A percentile compares a stretch with the other conserved stretches of the same genome.
Conservation (phyloP, 2,329 filamentous ascomycete species). For the Penicillium oxalicum region DNA sequence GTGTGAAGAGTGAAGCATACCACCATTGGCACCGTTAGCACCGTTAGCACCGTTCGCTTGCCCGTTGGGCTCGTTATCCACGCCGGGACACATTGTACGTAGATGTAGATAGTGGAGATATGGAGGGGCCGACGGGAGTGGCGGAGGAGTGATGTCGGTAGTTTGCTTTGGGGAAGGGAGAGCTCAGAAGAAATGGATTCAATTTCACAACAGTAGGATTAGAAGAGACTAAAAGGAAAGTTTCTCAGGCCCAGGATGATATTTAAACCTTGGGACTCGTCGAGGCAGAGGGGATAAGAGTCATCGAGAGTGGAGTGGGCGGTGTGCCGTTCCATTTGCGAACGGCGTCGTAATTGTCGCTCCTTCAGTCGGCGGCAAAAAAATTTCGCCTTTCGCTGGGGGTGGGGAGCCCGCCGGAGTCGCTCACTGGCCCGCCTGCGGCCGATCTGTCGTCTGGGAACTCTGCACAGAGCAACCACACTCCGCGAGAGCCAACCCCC, state of each 20-base stretch:
- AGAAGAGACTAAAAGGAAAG: not conserved
- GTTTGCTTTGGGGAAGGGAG: not conserved
- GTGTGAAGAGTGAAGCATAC: slow-evolving; percentile 5
- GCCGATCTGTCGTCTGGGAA: not conserved
- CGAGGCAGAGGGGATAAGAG: slow-evolving; percentile 24
- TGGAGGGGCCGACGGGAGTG: slow-evolving; percentile 4
- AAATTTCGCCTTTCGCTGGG: slow-evolving; percentile 15
- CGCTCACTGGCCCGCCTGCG: slow-evolving; percentile 5
- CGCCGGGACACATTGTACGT: slow-evolving; percentile 37
- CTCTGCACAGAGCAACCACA: too few species aligned
- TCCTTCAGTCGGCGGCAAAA: slow-evolving; percentile 24
- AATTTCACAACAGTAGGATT: slow-evolving; percentile 1
- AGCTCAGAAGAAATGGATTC: slow-evolving; percentile 5
- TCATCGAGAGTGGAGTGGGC: slow-evolving; percentile 31
- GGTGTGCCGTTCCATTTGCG: slow-evolving; percentile 15
- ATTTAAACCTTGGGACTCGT: slow-evolving; percentile 20
- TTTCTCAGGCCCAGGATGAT: slow-evolving; percentile 10
- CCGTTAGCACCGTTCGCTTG: slow-evolving; percentile 34
- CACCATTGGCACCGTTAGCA: slow-evolving; percentile 21
- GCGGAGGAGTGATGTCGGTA: slow-evolving; percentile 2
- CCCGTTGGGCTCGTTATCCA: slow-evolving; percentile 44
- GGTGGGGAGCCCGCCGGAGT: slow-evolving; percentile 10
- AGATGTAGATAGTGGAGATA: slow-evolving; percentile 17
- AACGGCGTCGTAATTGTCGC: slow-evolving; percentile 15
- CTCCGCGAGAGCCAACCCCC: too few species aligned